Conservation (phyloP, 306 rosid genomes). For the Trichosanthes truncata region DNA sequence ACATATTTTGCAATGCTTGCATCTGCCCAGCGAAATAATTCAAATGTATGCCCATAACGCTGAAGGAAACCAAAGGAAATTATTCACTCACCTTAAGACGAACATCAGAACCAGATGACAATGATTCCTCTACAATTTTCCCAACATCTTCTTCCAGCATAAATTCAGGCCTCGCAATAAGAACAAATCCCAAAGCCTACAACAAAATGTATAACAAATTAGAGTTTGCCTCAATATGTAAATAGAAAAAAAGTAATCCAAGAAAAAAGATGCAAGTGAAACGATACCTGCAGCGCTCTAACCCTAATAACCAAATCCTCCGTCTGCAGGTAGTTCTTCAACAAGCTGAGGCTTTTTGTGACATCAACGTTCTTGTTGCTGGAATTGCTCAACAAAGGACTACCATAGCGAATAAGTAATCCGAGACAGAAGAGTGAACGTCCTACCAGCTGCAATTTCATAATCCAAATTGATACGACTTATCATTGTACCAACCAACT, state of each 20-base stretch:
- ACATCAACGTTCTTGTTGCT: slow-evolving; percentile 38
- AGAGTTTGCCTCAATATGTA: slow-evolving; percentile 16
- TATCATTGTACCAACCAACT: not conserved
- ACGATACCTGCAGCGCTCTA: slow-evolving; percentile 78
- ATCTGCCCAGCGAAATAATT: slow-evolving; percentile 44
- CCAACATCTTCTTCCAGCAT: slow-evolving; percentile 87
- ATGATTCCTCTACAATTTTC: slow-evolving; percentile 55
- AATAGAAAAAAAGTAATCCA: not conserved
- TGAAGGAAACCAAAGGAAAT: slow-evolving; percentile 9
- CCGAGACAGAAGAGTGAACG: slow-evolving; percentile 95
- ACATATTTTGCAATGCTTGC: slow-evolving; percentile 92
- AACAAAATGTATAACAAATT: slow-evolving; percentile 31
- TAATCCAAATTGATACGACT: slow-evolving; percentile 9
- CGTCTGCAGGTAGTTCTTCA: slow-evolving; percentile 51
- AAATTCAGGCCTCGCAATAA: slow-evolving; percentile 88
- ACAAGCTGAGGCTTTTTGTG: slow-evolving; percentile 48
- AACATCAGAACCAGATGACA: slow-evolving; percentile 52
- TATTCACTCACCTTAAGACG: slow-evolving; percentile 63
- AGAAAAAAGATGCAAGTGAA: slow-evolving; percentile 7
- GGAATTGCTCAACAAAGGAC: slow-evolving; percentile 44
- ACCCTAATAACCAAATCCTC: slow-evolving; percentile 65
- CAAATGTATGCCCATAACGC: slow-evolving; percentile 15
- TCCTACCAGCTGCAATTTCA: slow-evolving; percentile 57
- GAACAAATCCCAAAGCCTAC: slow-evolving; percentile 89
- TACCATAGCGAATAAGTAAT: slow-evolving; percentile 85